Conservation (phyloP, 1,284 basidiomycete genomes). For the Megacollybia platyphylla region DNA sequence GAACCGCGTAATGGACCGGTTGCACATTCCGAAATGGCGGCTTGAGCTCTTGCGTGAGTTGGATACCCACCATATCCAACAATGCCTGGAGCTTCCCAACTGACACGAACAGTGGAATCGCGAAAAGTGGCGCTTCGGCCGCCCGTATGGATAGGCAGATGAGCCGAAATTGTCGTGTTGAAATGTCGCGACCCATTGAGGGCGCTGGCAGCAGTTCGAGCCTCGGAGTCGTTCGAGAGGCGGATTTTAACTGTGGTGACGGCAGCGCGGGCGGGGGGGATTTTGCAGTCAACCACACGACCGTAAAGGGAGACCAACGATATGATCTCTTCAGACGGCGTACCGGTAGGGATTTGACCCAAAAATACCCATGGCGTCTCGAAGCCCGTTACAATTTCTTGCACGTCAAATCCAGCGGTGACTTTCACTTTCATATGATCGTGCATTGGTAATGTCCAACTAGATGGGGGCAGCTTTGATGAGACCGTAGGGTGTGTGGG, state of each 20-base stretch:
- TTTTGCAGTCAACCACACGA: slow-evolving; percentile 23
- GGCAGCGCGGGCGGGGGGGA: slow-evolving; percentile 12
- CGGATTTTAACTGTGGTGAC: slow-evolving; percentile 24
- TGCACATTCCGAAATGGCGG: slow-evolving; percentile 26
- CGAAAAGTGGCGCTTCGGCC: slow-evolving; percentile 22
- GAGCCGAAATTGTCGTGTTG: slow-evolving; percentile 23
- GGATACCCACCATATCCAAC: slow-evolving; percentile 48
- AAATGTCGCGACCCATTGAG: slow-evolving; percentile 32
- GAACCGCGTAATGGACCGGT: slow-evolving; percentile 21
- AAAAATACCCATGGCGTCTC: slow-evolving; percentile 30
- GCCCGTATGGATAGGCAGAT: slow-evolving; percentile 23
- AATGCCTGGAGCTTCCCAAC: slow-evolving; percentile 38
- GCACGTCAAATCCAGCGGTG: slow-evolving; percentile 27
- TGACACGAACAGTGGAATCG: slow-evolving; percentile 36
- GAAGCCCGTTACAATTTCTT: slow-evolving; percentile 30
- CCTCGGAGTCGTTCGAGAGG: slow-evolving; percentile 31
- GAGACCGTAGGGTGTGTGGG: background rate
- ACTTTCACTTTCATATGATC: slow-evolving; percentile 26
- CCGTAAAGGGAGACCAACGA: slow-evolving; percentile 27
- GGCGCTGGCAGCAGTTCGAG: slow-evolving; percentile 29
- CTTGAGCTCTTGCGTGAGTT: slow-evolving; percentile 28
- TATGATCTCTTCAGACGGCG: slow-evolving; percentile 14
- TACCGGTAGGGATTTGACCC: slow-evolving; percentile 19
- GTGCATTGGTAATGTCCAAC: slow-evolving; percentile 15
- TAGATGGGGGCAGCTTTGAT: background rate